phyloP scores from a whole-genome alignment of 2,329 filamentous ascomycete species.

The Hawksworthiomyces lignivorus region DNA sequence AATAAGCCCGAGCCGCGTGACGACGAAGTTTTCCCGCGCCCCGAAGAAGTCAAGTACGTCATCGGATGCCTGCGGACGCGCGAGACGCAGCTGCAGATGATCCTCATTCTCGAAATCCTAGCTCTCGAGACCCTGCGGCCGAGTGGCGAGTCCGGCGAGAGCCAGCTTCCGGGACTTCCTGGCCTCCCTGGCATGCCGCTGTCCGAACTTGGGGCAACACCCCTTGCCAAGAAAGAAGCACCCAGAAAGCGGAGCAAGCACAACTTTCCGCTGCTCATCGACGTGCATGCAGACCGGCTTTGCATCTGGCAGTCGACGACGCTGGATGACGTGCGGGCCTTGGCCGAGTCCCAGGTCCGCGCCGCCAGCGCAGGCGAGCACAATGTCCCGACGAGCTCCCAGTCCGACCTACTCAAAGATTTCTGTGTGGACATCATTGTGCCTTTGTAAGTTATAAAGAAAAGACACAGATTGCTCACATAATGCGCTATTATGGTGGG shows the following conservation, averaged over 20 bases:
- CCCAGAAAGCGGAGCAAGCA: slow-evolving; percentile 54
- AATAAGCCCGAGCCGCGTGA: slow-evolving; percentile 43
- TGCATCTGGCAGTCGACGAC: slow-evolving; percentile 80
- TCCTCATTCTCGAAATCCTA: slow-evolving; percentile 68
- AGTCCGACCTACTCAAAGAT: slow-evolving; percentile 59
- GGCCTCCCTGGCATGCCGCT: slow-evolving; percentile 33
- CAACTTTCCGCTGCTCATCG: slow-evolving; percentile 58
- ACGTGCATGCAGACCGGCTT: slow-evolving; percentile 67
- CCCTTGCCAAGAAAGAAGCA: slow-evolving; percentile 22
- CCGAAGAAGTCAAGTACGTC: slow-evolving; percentile 52
- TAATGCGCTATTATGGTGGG: no score
- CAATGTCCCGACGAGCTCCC: slow-evolving; percentile 32
- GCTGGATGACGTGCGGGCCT: slow-evolving; percentile 45
- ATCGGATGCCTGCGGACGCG: slow-evolving; percentile 61
- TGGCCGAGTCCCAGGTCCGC: slow-evolving; percentile 39
- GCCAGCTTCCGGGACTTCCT: slow-evolving; percentile 42
- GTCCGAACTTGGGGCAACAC: slow-evolving; percentile 22
- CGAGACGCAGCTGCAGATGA: slow-evolving; percentile 75
- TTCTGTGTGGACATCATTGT: slow-evolving; percentile 77
- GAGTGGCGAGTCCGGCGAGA: slow-evolving; percentile 32
- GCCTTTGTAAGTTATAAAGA: slow-evolving; percentile 67
- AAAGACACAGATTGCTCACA: no score
- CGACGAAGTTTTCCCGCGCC: slow-evolving; percentile 38
- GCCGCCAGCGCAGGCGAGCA: slow-evolving; percentile 22
- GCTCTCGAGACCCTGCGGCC: slow-evolving; percentile 51